Conservation (phyloP, 176 grass and related monocot genomes). For the Oryza officinalis region DNA sequence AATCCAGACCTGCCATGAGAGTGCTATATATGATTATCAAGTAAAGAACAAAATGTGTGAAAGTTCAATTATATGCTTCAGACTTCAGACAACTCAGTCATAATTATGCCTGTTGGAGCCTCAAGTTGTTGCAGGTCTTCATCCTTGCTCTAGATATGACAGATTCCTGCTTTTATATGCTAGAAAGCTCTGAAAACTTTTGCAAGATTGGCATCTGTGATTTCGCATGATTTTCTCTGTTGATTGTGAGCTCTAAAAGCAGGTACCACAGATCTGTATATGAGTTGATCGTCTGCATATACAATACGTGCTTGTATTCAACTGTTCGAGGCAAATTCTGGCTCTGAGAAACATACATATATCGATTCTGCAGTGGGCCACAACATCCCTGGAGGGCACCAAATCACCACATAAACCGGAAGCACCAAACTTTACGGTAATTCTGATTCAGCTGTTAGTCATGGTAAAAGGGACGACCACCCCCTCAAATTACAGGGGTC, state of each 20-base stretch:
- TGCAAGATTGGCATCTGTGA: slow-evolving; percentile 18
- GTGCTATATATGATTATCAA: too few species aligned
- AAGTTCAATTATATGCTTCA: too few species aligned
- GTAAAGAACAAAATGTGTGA: too few species aligned
- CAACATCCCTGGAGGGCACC: too few species aligned
- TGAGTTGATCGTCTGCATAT: neutral
- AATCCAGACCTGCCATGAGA: too few species aligned
- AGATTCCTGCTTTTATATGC: neutral
- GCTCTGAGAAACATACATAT: neutral
- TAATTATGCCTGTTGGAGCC: too few species aligned
- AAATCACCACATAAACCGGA: neutral
- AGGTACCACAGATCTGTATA: neutral
- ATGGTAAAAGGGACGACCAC: neutral
- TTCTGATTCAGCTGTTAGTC: neutral
- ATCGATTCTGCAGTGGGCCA: neutral
- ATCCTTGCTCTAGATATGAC: too few species aligned
- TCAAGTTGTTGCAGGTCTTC: too few species aligned
- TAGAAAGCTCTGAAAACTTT: neutral
- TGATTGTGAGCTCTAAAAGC: neutral
- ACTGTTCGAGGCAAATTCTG: neutral
- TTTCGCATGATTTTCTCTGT: neutral
- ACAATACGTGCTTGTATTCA: neutral
- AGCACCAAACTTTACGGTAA: neutral
- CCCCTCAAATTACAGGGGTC: neutral
- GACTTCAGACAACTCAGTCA: too few species aligned